Evolutionary conservation across 495 filamentous ascomycete species (phyloP).

Genomic region (Corynascus novoguineensis): DNA sequence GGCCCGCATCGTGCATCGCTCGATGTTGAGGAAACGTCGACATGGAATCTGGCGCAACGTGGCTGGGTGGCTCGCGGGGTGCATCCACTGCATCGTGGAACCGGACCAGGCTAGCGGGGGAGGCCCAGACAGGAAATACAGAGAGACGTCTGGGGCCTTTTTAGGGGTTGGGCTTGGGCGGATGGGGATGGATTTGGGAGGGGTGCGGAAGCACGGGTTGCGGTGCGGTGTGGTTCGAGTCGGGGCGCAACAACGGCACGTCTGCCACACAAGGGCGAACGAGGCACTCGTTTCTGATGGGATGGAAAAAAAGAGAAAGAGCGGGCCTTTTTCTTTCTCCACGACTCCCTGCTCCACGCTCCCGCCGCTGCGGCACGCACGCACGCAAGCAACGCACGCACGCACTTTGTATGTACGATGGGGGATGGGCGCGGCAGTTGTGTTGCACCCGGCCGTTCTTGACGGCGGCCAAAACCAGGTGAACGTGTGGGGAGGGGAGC

Average conservation of each 20-base stretch:
- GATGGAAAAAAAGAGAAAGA: constrained; percentile 13
- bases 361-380: constrained; percentile 23
- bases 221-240: background rate
- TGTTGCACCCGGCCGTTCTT: constrained; percentile 26
- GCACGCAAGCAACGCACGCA: too few relatives aligned
- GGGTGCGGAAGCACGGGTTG: background rate
- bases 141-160: constrained; percentile 23
- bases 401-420: background rate
- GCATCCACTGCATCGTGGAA: constrained; percentile 34
- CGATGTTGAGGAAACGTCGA: constrained; percentile 29
- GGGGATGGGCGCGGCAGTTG: constrained; percentile 28
- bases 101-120: constrained; percentile 28
- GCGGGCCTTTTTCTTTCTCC: constrained; percentile 21
- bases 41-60: constrained; percentile 31
- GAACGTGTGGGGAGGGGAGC: constrained; percentile 10
- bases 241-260: constrained; percentile 6
- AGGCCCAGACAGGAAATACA: constrained; percentile 25
- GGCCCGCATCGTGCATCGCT: constrained; percentile 30
- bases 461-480: constrained; percentile 26
- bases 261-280: background rate
- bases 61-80: constrained; percentile 30
- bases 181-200: too few relatives aligned
- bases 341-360: constrained; percentile 5
- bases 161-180: constrained; percentile 23
- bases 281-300: background rate